Percentiles rank a stretch among this genome's conserved stretches.
These are phyloP conservation scores for Plantago lanceolata DNA, from an alignment of 305 asterid species.

Conservation along the genomic window DNA sequence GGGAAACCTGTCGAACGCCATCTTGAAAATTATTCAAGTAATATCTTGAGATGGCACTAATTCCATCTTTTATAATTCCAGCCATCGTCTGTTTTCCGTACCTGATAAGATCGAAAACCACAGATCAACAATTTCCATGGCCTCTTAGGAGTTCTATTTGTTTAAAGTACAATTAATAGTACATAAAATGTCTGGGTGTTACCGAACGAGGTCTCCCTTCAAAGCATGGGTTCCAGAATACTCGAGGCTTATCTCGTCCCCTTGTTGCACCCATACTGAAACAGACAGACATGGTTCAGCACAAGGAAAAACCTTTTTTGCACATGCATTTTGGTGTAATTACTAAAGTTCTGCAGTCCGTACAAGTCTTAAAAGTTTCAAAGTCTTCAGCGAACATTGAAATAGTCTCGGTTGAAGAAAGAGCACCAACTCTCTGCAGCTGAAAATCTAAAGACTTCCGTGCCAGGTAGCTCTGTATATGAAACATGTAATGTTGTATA, in stretches of 20 bases:
- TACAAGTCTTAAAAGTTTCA: too few relatives aligned
- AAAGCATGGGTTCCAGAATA: slow-evolving; percentile 96
- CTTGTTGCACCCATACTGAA: slow-evolving; percentile 93
- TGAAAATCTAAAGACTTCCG: slow-evolving; percentile 65
- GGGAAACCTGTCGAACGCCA: slow-evolving; percentile 46
- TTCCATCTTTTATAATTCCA: slow-evolving; percentile 86
- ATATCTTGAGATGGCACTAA: slow-evolving; percentile 93
- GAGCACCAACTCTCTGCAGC: slow-evolving; percentile 75
- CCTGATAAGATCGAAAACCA: too few relatives aligned
- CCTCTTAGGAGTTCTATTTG: too few relatives aligned
- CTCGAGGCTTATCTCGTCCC: slow-evolving; percentile 94
- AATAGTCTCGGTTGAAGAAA: too few relatives aligned
- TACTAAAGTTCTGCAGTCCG: too few relatives aligned
- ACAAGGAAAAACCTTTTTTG: too few relatives aligned
- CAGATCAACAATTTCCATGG: too few relatives aligned
- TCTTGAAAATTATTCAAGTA: slow-evolving; percentile 58
- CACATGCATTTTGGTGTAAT: too few relatives aligned
- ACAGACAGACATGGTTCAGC: slow-evolving; percentile 25
- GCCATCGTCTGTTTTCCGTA: too few relatives aligned
- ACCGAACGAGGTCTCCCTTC: slow-evolving; percentile 94
- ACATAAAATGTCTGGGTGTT: slow-evolving; percentile 21
- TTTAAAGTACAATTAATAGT: background rate
- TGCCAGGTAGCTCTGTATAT: slow-evolving; percentile 82
- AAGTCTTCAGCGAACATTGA: too few relatives aligned
- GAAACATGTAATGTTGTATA: slow-evolving; percentile 26